Evolutionary conservation across 495 filamentous ascomycete genomes (phyloP), one percentile per base, ranked within the genome.

Genomic region (Neurospora sp.): DNA sequence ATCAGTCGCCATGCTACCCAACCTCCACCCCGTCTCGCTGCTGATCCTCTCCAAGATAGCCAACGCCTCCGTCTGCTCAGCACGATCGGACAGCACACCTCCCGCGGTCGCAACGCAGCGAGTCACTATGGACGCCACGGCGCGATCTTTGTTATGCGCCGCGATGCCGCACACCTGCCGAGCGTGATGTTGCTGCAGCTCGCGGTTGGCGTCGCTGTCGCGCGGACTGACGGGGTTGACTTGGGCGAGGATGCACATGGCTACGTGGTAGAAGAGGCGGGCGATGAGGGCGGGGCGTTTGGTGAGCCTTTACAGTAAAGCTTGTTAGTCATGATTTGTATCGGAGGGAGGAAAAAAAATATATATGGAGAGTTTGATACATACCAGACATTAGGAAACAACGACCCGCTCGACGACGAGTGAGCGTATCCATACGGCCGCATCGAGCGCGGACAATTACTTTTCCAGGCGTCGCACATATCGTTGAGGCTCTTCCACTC

Each of bases 211-310:
- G 5, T 89, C 85, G 12, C 85, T 86, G 20, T 88, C 78, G 18
- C 73, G 75, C 0, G 77, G 78, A 20, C 83, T 80, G 61, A 89
- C 73, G 0, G 95, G 94, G 78, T 98, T 90, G 31, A 88, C 90
- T 75, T 94, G 93, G 4, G 91, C 86, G n/a, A 98, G 86, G 11
- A 97, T 79, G 71, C 90, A 89, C 81, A 94, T 89, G 39, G 91
- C 88, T 0, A 92, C 94, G 77, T 98, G 95, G 78, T 97, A 98
- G 74, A 97, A 93, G n/a, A 98, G 86, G 11, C 93, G 89, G 11
- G 91, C 94, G 48, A 97, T 86, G 40, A 94, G 89, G 5, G 92
- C 90, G 9, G 92, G 88, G 48, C 92, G 88, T 79, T 96, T 95
- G 74, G 94, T 89, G 35, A 97, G 85, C 93, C 91, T 93, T 22